Evolutionary conservation across 1,139 yeast genomes (phyloP), one percentile per base, ranked within the genome.

Genomic region (Debaryomycetaceae sp.): DNA sequence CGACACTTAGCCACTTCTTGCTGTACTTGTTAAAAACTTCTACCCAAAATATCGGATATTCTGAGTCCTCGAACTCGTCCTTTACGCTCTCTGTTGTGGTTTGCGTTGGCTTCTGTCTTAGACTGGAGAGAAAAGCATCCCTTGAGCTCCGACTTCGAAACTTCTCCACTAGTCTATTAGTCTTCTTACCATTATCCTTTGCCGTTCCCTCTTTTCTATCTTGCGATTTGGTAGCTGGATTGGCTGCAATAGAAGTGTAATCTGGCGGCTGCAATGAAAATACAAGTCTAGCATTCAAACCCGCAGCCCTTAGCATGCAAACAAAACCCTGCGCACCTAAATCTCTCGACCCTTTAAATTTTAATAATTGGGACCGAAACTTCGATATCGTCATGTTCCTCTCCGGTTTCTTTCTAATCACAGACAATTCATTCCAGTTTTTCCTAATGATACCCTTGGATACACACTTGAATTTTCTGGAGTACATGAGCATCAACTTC

Each of bases 221-320:
- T 22, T 30, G 35, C 7, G 22, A 34, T 5, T 48, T 41, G 7
- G 49, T 43, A 22, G 41, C 43, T 7, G 61, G 61, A 3, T 48
- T 41, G 8, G 49, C 49, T 0, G 64, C 45, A 1, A 65, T 58
- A 14, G 60, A 49, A 0, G 92, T 81, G 51, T 81, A 84, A 56
- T 92, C 97, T 0, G 96, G 91, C 0, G 96, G 92, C 55, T 94
- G 99, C 17, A 91, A 52, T 0, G 96, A 89, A 51, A 82, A 81
- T 0, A 89, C 81, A 19, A 92, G 63, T 34, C 99, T 67, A 0
- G 94, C 82, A 36, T 81, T 76, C 22, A 92, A 66, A 1, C 87
- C 88, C 11, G 85, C 63, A 1, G 91, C 72, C 44, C 98, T 64
- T 35, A 89, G 59, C 2, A 91, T 55, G 0, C 87, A 79, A 7